Evolutionary conservation across 2,329 filamentous ascomycete genomes (phyloP).

Genomic region (Tolypocladium sp.): DNA sequence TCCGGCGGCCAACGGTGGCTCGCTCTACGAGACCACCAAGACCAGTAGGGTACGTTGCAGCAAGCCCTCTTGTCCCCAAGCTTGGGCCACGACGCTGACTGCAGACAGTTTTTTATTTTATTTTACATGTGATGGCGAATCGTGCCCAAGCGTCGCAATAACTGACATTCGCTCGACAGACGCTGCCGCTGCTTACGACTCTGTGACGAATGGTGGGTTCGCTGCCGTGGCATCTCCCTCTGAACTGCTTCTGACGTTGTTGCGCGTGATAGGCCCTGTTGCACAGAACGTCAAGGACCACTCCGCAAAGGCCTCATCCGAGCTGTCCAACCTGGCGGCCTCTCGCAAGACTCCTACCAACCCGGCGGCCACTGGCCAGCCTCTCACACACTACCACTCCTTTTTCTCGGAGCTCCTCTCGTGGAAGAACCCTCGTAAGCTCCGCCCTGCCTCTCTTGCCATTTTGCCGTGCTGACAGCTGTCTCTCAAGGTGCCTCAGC

Average conservation of each 20-base stretch:
- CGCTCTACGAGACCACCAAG: constrained; percentile 37
- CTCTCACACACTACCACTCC: constrained; percentile 61
- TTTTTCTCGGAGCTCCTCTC: constrained; percentile 62
- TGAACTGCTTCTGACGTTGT: constrained; percentile 1
- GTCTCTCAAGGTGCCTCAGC: constrained; percentile 46
- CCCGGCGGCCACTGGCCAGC: constrained; percentile 50
- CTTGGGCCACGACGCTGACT: constrained; percentile 7
- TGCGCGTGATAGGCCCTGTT: constrained; percentile 38
- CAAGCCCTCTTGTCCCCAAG: neutral
- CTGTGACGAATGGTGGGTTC: constrained; percentile 34
- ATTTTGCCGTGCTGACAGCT: constrained; percentile 5
- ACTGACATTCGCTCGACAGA: constrained; percentile 30
- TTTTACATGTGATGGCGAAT: constrained; percentile 1
- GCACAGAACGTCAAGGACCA: constrained; percentile 50
- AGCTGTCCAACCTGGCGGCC: constrained; percentile 50
- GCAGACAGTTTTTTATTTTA: constrained; percentile 6
- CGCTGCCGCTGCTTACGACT: constrained; percentile 38
- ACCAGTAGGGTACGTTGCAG: constrained; percentile 40
- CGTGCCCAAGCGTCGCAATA: constrained; percentile 1
- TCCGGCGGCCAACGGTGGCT: constrained; percentile 34
- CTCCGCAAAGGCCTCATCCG: constrained; percentile 42
- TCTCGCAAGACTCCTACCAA: constrained; percentile 44
- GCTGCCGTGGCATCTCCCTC: constrained; percentile 2
- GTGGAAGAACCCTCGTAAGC: constrained; percentile 58
- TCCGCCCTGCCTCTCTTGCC: neutral